Base-by-base conservation (phyloP, 176 grass and related monocot species). In the Avena eriantha region DNA sequence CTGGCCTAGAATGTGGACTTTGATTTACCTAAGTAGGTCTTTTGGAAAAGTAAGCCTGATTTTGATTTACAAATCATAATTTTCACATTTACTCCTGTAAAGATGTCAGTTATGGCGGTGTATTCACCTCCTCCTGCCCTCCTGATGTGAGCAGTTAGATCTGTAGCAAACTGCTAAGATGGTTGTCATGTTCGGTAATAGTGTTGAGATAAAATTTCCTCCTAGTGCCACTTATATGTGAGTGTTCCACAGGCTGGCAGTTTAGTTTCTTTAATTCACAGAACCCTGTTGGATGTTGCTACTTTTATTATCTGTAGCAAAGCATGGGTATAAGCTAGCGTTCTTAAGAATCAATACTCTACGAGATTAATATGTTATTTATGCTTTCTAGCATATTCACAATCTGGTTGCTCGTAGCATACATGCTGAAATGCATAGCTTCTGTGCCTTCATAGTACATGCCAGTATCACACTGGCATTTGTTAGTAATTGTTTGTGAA, bases 381-480 rank as follows among this genome's bases (percentile, higher is more conserved):
- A 79, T 51, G 58, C 56, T 56, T 53, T 85, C 43, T 64, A 47
- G 16, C 45, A 4, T 26, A 67, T 69, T 66, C 51, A 48, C 64
- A 82, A 69, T 39, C 47, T 88, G 56, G 13, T 46, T 53, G 43
- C 80, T 86, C 51, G 58, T 78, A 71, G 31, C 56, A 22, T 77
- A 57, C 49, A 70, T 83, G 50, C 39, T 80, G 78, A 65, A 35
- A 72, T 83, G 46, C 26, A 79, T 89, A 69, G 54, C 24, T 59
- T 84, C 54, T 49, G 41, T 91, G 35, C 50, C 72, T 15, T 76
- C 75, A 58, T 50, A 59, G 19, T 50, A 74, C 50, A 56, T 39
- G 22, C 72, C 9, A 77, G 22, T 59, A 39, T 41, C 17, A 59
- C 26, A 69, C 19, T n/a, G 33, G 16, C 41, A 19, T 26, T 80